phyloP scores from a whole-genome alignment of 768 basidiomycete genomes.

The Lactarius deliciosus region DNA sequence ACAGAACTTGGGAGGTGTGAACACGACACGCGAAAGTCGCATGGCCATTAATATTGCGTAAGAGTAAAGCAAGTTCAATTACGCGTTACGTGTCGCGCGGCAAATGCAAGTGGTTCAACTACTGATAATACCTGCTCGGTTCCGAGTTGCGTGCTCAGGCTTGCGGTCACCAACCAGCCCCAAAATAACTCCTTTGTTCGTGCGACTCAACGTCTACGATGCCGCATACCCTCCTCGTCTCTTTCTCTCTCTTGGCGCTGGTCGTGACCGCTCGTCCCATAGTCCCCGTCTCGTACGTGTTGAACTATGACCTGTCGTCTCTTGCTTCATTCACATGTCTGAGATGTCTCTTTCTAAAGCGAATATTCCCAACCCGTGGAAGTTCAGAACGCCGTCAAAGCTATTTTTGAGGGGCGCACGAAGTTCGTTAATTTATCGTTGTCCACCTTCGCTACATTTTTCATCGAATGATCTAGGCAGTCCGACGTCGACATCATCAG shows the following conservation, averaged over 20 bases:
- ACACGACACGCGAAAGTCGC: slow-evolving; percentile 1
- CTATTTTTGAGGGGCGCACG: slow-evolving; percentile 39
- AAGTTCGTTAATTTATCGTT: slow-evolving; percentile 35
- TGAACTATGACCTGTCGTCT: slow-evolving; percentile 30
- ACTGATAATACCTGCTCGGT: neutral
- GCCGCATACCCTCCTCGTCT: slow-evolving; percentile 42
- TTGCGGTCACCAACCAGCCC: neutral
- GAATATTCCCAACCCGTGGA: slow-evolving; percentile 26
- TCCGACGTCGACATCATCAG: slow-evolving; percentile 27
- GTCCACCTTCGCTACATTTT: slow-evolving; percentile 6
- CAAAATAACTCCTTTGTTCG: slow-evolving; percentile 5
- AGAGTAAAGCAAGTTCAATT: neutral
- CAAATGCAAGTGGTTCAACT: neutral
- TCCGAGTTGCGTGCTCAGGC: slow-evolving; percentile 1
- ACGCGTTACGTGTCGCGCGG: neutral
- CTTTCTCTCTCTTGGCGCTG: slow-evolving; percentile 44
- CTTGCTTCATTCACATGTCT: slow-evolving; percentile 1
- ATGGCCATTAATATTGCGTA: slow-evolving; percentile 9
- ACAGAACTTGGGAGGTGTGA: neutral
- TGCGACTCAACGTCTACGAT: slow-evolving; percentile 30
- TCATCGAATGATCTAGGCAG: slow-evolving; percentile 26
- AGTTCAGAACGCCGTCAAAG: slow-evolving; percentile 39
- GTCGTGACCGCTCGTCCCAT: slow-evolving; percentile 46
- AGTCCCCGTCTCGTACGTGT: slow-evolving; percentile 32
- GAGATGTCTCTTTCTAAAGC: slow-evolving; percentile 4